phyloP scores from a whole-genome alignment of 2,329 filamentous ascomycete genomes.

The Niveomyces coronatus region DNA sequence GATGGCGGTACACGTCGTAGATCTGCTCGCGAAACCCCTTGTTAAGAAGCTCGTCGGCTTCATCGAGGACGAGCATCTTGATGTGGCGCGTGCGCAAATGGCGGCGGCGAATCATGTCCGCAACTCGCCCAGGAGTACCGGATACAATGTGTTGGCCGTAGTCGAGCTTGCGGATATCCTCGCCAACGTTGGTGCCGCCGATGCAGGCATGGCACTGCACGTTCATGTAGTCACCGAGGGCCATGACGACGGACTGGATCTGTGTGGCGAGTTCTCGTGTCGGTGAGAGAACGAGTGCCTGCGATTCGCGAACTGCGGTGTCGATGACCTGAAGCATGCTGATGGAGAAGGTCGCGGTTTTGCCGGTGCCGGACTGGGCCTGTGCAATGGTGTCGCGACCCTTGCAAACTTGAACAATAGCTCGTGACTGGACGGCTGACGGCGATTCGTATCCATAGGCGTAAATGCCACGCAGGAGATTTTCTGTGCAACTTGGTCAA shows the following conservation, averaged over 20 bases:
- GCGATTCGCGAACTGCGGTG: slow-evolving; percentile 82
- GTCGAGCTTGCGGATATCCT: slow-evolving; percentile 95
- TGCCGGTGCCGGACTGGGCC: slow-evolving; percentile 93
- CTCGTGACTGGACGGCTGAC: slow-evolving; percentile 93
- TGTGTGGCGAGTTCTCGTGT: slow-evolving; percentile 95
- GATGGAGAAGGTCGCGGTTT: slow-evolving; percentile 94
- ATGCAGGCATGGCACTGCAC: slow-evolving; percentile 98
- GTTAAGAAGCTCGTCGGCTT: slow-evolving; percentile 62
- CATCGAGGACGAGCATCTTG: slow-evolving; percentile 54
- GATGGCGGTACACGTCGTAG: slow-evolving; percentile 96
- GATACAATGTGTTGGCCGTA: slow-evolving; percentile 97
- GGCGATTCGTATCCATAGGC: slow-evolving; percentile 98
- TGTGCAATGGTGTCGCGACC: slow-evolving; percentile 97
- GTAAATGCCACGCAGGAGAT: slow-evolving; percentile 92
- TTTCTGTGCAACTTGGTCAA: slow-evolving; percentile 44
- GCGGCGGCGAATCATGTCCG: slow-evolving; percentile 51
- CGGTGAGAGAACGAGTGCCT: slow-evolving; percentile 90
- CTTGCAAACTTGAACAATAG: slow-evolving; percentile 98
- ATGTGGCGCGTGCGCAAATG: slow-evolving; percentile 49
- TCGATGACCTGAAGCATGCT: slow-evolving; percentile 95
- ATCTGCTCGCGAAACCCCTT: slow-evolving; percentile 97
- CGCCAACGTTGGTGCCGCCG: slow-evolving; percentile 92
- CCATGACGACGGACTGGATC: slow-evolving; percentile 97
- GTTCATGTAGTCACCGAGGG: slow-evolving; percentile 99
- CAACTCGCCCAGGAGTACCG: slow-evolving; percentile 89